These are phyloP conservation scores for Ganoderma leucocontextum DNA, from an alignment of 1,284 basidiomycete species.

Conservation along the genomic window DNA sequence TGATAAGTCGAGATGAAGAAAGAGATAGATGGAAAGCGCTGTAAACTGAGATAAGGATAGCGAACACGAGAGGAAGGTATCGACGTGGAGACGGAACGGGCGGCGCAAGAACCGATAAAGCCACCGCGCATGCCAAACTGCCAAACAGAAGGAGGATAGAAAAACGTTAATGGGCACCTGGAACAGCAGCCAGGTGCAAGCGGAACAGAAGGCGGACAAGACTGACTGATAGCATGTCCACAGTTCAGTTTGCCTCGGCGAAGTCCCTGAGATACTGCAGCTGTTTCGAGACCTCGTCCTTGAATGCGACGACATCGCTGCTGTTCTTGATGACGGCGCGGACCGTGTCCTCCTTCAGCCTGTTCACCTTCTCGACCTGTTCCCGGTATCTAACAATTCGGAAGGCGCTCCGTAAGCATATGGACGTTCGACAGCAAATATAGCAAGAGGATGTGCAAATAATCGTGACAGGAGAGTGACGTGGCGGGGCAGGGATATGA, in stretches of 20 bases:
- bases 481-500: neutral
- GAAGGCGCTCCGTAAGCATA: constrained; percentile 6
- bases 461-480: constrained; percentile 7
- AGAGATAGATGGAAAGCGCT: constrained; percentile 14
- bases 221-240: constrained; percentile 21
- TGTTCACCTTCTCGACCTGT: constrained; percentile 74
- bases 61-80: constrained; percentile 15
- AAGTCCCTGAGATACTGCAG: constrained; percentile 71
- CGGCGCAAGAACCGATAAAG: neutral
- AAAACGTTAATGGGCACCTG: constrained; percentile 6
- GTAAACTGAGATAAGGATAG: constrained; percentile 14
- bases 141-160: constrained; percentile 2
- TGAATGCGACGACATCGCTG: constrained; percentile 80
- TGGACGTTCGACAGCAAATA: constrained; percentile 3
- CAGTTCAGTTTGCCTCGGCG: constrained; percentile 61
- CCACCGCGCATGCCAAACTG: neutral
- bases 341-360: constrained; percentile 77
- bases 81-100: constrained; percentile 1
- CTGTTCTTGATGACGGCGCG: constrained; percentile 83
- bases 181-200: neutral
- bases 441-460: neutral
- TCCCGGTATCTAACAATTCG: constrained; percentile 66
- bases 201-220: neutral
- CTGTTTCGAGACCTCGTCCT: constrained; percentile 75
- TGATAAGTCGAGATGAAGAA: neutral